Base-by-base conservation (phyloP, 306 rosid species). In the Erythrophleum fordii region DNA sequence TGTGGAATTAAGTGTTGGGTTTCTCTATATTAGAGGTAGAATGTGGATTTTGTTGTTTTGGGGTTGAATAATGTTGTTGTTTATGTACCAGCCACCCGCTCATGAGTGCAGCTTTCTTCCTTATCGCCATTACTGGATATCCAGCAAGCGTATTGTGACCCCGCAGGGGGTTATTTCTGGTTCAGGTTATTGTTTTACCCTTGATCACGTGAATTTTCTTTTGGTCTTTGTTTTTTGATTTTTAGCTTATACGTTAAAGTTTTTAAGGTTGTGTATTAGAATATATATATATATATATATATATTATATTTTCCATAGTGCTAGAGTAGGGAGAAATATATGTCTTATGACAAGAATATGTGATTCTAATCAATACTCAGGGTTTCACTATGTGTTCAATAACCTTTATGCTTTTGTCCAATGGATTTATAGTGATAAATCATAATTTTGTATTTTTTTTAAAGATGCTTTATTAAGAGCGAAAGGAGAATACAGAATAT, bases 61-160 rank as follows among this genome's bases (percentile, higher is more conserved):
- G 65, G 41, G 22, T 67, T 80, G 65, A 66, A 34, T 70, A 45
- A 64, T 79, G 73, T 17, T 25, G 31, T 59, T 18, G 48, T 71
- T 11, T 16, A 14, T 76, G 71, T 37, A 6, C 45, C 89, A 84
- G 91, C 72, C 65, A 70, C 44, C 75, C 41, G 41, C 23, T 34
- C 69, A 80, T 37, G 82, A 80, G 48, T 95, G 99, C 82, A 93
- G 91, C 82, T 89, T 95, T 82, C 83, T 90, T 81, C 97, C 94
- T 39, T 49, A 82, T 77, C 79, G 66, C 51, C 96, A 88, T 71
- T 93, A 71, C 68, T 93, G 98, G 98, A 91, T 95, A 75, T 52
- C 90, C 49, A 95, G 98, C 90, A 90, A 91, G 72, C 98, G 96
- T 61, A 91, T 93, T 77, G 89, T 95, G 78, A 95, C 97, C 8